These are phyloP conservation scores for Botrytis fragariae DNA, from an alignment of 2,329 filamentous ascomycete genomes.

Conservation along the genomic window DNA sequence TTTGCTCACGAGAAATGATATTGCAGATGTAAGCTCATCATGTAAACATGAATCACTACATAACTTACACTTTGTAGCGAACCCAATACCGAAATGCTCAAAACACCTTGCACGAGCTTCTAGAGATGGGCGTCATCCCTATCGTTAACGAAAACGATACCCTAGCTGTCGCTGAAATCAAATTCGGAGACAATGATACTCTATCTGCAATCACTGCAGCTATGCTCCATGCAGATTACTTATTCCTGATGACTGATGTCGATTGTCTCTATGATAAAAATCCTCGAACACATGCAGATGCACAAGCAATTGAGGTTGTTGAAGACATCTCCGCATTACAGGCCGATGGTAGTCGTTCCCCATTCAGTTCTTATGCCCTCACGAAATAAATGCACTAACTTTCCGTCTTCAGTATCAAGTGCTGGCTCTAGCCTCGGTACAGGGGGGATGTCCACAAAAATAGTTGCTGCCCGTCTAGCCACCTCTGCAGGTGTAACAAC, in stretches of 20 bases:
- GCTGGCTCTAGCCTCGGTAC: constrained; percentile 88
- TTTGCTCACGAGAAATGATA: constrained; percentile 90
- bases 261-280: constrained; percentile 98
- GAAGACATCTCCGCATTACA: constrained; percentile 80
- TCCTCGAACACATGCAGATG: constrained; percentile 79
- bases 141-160: constrained; percentile 99
- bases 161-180: constrained; percentile 94
- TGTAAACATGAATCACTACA: constrained; percentile 5
- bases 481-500: constrained; percentile 95
- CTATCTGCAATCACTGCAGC: constrained; percentile 93
- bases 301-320: constrained; percentile 86
- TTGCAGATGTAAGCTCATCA: constrained; percentile 70
- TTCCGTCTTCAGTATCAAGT: constrained; percentile 63
- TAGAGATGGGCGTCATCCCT: constrained; percentile 94
- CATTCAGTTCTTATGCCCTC: neutral
- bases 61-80: constrained; percentile 49
- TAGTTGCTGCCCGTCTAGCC: constrained; percentile 85
- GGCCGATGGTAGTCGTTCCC: constrained; percentile 62
- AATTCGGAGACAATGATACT: constrained; percentile 98
- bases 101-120: constrained; percentile 85
- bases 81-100: constrained; percentile 96
- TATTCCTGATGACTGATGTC: constrained; percentile 98
- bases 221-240: constrained; percentile 94
- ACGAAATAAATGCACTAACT: neutral
- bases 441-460: constrained; percentile 97